phyloP scores from a whole-genome alignment of 768 basidiomycete genomes.

The Termitomyces sp. region DNA sequence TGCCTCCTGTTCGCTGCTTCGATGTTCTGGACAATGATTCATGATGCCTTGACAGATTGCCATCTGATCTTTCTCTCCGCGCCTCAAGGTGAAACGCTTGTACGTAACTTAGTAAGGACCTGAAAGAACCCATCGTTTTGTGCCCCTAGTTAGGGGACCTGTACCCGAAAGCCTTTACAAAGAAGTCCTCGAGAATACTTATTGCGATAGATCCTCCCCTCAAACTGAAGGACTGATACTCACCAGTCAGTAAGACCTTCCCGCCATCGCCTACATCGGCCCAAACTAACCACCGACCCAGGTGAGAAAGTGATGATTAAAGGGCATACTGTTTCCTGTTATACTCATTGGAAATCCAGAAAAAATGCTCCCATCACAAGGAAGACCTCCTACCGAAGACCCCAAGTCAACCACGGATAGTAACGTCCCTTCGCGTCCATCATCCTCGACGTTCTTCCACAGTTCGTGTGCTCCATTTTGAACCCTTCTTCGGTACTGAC shows the following conservation, averaged over 20 bases:
- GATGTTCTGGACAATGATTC: neutral
- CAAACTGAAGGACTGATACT: slow-evolving; percentile 17
- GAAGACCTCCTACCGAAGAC: slow-evolving; percentile 31
- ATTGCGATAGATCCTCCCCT: slow-evolving; percentile 20
- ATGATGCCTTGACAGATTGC: neutral
- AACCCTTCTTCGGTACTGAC: slow-evolving; percentile 10
- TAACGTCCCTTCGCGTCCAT: slow-evolving; percentile 21
- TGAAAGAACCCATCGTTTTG: slow-evolving; percentile 6
- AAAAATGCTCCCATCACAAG: slow-evolving; percentile 34
- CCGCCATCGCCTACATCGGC: slow-evolving; percentile 29
- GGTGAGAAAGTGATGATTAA: slow-evolving; percentile 25
- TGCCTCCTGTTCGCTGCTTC: neutral
- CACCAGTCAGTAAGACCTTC: slow-evolving; percentile 16
- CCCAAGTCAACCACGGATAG: slow-evolving; percentile 24
- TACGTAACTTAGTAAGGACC: slow-evolving; percentile 9
- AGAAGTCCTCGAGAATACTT: slow-evolving; percentile 9
- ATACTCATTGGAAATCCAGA: slow-evolving; percentile 20
- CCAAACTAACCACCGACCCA: slow-evolving; percentile 28
- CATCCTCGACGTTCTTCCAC: slow-evolving; percentile 21
- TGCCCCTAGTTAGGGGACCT: slow-evolving; percentile 10
- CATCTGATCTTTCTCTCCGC: neutral
- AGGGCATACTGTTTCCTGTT: slow-evolving; percentile 20
- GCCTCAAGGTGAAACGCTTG: neutral
- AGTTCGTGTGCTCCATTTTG: slow-evolving; percentile 20
- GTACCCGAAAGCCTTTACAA: slow-evolving; percentile 7